Base-by-base conservation (phyloP, 345 rosid genomes). In the Raphanus raphanistrum region DNA sequence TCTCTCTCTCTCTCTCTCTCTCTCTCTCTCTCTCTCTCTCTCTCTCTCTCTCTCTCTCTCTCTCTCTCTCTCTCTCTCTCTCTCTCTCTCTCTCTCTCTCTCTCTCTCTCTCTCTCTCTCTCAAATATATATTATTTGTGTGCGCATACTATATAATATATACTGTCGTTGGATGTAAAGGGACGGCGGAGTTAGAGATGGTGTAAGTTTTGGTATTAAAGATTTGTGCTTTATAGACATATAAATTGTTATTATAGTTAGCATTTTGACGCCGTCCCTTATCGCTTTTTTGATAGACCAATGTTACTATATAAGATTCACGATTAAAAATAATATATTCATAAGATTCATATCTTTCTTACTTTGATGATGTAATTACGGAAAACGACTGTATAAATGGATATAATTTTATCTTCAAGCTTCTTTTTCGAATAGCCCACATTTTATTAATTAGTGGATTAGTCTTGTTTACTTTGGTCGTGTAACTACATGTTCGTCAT, bases 81-180 rank as follows among this genome's bases (percentile, higher is more conserved):
- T 2, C 21, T 21, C 0, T 32, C 32, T 29, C 32, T 29, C 32
- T 2, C 21, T 21, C 0, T 32, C 32, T 29, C 32, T 29, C 32
- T 2, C 21, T 21, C 67, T 60, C 63, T 60, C 17, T 21, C 32
- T 16, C 62, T 32, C 32, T 29, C 32, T 29, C 32, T 2, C 21
- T 21, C 0, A 21, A 21, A 21, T 21, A 21, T 21, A 21, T 21
- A 21, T 21, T 21, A 21, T 21, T 21, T 21, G 21, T 21, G 21
- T 21, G 21, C 21, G 21, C 21, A 27, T 66, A 29, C 58, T 32
- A 59, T 29, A 21, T 28, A 28, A 3, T 28, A 12, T 72, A 33
- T 72, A 48, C 43, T 61, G 36, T 61, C 65, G 62, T 2, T 61
- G 70, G 78, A 73, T 68, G 70, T 74, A 79, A 52, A 62, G 74